Conservation (phyloP, 2,329 filamentous ascomycete genomes). For the Xylaria sp. region DNA sequence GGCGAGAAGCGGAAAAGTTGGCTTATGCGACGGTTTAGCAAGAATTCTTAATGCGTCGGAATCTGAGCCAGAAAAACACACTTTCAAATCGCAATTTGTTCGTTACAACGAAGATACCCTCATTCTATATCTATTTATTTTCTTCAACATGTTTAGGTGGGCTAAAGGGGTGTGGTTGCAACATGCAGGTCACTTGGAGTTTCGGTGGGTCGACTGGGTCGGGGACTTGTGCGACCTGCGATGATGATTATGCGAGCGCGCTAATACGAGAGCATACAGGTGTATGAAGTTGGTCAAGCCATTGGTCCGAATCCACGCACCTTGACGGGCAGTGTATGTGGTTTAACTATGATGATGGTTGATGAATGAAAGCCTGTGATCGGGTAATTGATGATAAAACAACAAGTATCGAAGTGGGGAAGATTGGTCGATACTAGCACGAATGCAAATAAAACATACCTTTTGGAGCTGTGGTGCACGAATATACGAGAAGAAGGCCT, state of each 20-base stretch:
- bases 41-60: constrained; percentile 51
- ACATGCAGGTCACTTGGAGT: constrained; percentile 13
- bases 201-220: background rate
- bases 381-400: constrained; percentile 15
- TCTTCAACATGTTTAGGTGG: constrained; percentile 7
- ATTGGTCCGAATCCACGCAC: constrained; percentile 11
- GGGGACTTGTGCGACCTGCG: constrained; percentile 12
- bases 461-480: constrained; percentile 9
- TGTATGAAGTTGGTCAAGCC: constrained; percentile 30
- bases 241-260: constrained; percentile 15
- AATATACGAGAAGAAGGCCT: background rate
- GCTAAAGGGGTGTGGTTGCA: constrained; percentile 10
- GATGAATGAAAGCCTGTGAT: constrained; percentile 11
- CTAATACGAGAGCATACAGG: constrained; percentile 25
- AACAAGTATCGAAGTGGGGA: constrained; percentile 10
- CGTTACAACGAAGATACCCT: constrained; percentile 38
- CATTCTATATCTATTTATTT: constrained; percentile 24
- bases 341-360: constrained; percentile 24
- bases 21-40: constrained; percentile 86
- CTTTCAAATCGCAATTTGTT: constrained; percentile 36
- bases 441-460: constrained; percentile 23
- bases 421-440: constrained; percentile 4
- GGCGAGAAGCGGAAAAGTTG: constrained; percentile 87
- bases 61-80: constrained; percentile 16
- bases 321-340: constrained; percentile 21